A percentile compares a stretch with the other conserved stretches of the same genome.
These are phyloP conservation scores for Hypomyces perniciosus DNA, from an alignment of 2,329 filamentous ascomycete species.

Conservation along the genomic window DNA sequence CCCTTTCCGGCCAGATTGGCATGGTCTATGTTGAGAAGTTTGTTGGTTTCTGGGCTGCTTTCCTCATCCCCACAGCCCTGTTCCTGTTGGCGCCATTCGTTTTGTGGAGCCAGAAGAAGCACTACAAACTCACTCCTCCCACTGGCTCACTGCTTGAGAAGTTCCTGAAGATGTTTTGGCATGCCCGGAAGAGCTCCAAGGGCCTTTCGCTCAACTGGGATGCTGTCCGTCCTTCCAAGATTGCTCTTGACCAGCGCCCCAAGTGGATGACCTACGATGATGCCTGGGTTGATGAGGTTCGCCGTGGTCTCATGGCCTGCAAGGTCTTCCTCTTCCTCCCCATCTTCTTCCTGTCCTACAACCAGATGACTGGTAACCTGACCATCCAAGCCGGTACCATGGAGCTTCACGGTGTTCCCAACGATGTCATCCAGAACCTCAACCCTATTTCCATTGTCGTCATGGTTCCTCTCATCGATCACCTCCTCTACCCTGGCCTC, in stretches of 20 bases:
- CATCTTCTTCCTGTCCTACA: conserved; percentile 54
- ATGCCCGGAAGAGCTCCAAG: conserved; percentile 59
- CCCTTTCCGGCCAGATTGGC: conserved; percentile 47
- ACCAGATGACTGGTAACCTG: conserved; percentile 55
- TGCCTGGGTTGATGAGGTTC: conserved; percentile 73
- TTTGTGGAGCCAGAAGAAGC: conserved; percentile 52
- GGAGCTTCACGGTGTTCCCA: conserved; percentile 64
- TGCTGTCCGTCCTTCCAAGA: conserved; percentile 58
- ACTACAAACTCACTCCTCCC: conserved; percentile 58
- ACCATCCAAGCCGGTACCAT: conserved; percentile 61
- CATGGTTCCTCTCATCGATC: conserved; percentile 66
- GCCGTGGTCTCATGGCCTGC: conserved; percentile 63
- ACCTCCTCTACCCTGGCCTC: conserved; percentile 62
- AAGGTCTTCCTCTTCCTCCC: conserved; percentile 67
- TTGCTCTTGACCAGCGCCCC: conserved; percentile 51
- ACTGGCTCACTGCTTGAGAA: conserved; percentile 67
- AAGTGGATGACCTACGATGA: conserved; percentile 79
- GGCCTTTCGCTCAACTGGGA: conserved; percentile 65
- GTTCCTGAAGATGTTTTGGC: conserved; percentile 53
- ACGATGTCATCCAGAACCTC: conserved; percentile 71
- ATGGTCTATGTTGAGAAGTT: conserved; percentile 74
- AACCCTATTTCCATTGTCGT: conserved; percentile 71
- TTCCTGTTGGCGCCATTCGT: conserved; percentile 59
- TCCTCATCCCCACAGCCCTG: conserved; percentile 58
- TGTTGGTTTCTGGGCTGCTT: conserved; percentile 69